A percentile compares a stretch with the other conserved stretches of the same genome.
Evolutionary conservation across 441 rosid species (phyloP).

Genomic region (Aleurites moluccanus): DNA sequence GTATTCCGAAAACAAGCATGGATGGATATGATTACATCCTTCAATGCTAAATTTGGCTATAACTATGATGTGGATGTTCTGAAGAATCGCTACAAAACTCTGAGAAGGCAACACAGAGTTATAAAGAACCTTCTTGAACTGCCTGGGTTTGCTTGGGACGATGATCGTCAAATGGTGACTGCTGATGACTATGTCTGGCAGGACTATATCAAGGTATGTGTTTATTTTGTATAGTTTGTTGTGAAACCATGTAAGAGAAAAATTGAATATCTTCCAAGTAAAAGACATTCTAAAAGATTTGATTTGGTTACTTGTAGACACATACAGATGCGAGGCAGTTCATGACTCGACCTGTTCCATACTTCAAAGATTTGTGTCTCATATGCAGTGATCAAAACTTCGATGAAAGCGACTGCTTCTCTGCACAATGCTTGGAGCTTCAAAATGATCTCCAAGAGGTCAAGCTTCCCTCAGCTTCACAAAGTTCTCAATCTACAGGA

Average conservation of each 20-base stretch:
- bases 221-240: neutral
- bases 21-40: slow-evolving; percentile 64
- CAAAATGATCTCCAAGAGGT: slow-evolving; percentile 41
- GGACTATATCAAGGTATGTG: slow-evolving; percentile 55
- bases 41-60: slow-evolving; percentile 68
- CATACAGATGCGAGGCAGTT: slow-evolving; percentile 74
- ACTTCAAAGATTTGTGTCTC: slow-evolving; percentile 68
- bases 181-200: slow-evolving; percentile 85
- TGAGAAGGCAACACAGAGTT: slow-evolving; percentile 65
- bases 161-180: slow-evolving; percentile 72
- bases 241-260: neutral
- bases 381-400: slow-evolving; percentile 51
- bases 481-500: slow-evolving; percentile 32
- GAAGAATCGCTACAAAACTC: slow-evolving; percentile 80
- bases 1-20: slow-evolving; percentile 73
- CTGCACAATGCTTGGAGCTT: slow-evolving; percentile 52
- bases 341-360: slow-evolving; percentile 84
- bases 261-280: neutral
- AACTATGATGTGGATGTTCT: slow-evolving; percentile 63
- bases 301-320: slow-evolving; percentile 42
- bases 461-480: slow-evolving; percentile 32
- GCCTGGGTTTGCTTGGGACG: slow-evolving; percentile 80
- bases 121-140: slow-evolving; percentile 63
- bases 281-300: neutral
- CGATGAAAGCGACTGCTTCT: slow-evolving; percentile 52